phyloP scores from a whole-genome alignment of 192 early-diverging fungal species.

The Pilaira anomala region DNA sequence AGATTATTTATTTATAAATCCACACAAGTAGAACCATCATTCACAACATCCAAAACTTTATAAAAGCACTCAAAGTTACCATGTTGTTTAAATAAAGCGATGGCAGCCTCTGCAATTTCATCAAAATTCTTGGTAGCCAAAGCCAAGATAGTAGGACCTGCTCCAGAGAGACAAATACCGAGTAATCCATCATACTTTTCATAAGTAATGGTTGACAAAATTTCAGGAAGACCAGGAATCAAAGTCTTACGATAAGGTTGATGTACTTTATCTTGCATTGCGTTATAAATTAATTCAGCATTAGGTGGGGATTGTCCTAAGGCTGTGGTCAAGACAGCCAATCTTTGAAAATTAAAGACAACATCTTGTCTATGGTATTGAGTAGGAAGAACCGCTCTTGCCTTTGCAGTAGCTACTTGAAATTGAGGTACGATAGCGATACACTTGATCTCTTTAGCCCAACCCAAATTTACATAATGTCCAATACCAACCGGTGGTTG shows the following conservation, averaged over 20 bases:
- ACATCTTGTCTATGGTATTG: constrained; percentile 78
- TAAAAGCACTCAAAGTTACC: constrained; percentile 58
- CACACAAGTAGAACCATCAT: constrained; percentile 49
- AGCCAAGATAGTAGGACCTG: constrained; percentile 94
- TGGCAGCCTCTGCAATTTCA: constrained; percentile 65
- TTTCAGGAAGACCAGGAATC: constrained; percentile 85
- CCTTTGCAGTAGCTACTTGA: constrained; percentile 88
- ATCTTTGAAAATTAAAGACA: constrained; percentile 93
- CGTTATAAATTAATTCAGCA: constrained; percentile 77
- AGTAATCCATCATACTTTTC: constrained; percentile 78
- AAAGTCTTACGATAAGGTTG: constrained; percentile 93
- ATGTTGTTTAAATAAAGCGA: constrained; percentile 56
- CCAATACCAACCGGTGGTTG: constrained; percentile 64
- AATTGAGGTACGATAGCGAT: constrained; percentile 86
- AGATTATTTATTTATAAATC: constrained; percentile 15
- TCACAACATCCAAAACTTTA: constrained; percentile 61
- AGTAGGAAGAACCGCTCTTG: constrained; percentile 80
- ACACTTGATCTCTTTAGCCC: constrained; percentile 67
- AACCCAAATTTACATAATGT: constrained; percentile 64
- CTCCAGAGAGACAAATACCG: constrained; percentile 92
- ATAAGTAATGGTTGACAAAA: constrained; percentile 72
- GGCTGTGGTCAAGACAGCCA: constrained; percentile 86
- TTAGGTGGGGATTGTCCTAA: constrained; percentile 70
- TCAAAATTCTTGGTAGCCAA: constrained; percentile 86
- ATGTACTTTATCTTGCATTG: constrained; percentile 97